Evolutionary conservation across 805 yeast genomes (phyloP), one percentile per base, ranked within the genome.

Genomic region (Candida mattraensis): DNA sequence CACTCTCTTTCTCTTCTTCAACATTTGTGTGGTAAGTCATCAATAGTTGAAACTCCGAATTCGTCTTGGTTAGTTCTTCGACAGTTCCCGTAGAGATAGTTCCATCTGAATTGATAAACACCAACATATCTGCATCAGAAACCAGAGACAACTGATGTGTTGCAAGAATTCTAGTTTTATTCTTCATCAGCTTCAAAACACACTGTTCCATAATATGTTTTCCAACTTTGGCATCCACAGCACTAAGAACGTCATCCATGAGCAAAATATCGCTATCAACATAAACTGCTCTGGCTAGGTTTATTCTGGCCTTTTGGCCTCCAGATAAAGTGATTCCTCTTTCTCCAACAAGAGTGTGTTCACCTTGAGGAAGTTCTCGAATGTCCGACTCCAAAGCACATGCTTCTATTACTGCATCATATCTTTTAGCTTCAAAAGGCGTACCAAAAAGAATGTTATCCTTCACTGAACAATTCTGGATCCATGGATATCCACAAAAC

Each of bases 211-310:
- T 75, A 31, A 85, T 83, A 51, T 82, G 88, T 37, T 74, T 75
- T n/a, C 93, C 94, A 28, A 85, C 94, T 51, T 85, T 78, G 20
- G 91, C 87, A 60, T 86, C 95, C 6, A 86, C 94, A 5, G 95
- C 94, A 63, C 86, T 77, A 39, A 86, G 67, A 11, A 85, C 87
- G 55, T 86, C 95, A 54, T 86, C 95, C 34, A 86, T 60, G 33
- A 86, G 59, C 25, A 81, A 70, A 16, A 84, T 79, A 51, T 83
- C 87, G 13, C 73, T 72, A 18, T 78, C 69, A 10, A 80, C 76
- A 25, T 86, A 86, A 2, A 83, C 87, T 2, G 91, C 83, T 54
- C 95, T 71, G 3, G 95, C 95, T 41, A 86, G 63, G 52, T 78
- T 76, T 35, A 86, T 73, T 57, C 94, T 72, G 1, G 94, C 89